Evolutionary conservation across 225 moss, liverwort and hornwort species (phyloP).

Genomic region (Sphagnum tenellum): DNA sequence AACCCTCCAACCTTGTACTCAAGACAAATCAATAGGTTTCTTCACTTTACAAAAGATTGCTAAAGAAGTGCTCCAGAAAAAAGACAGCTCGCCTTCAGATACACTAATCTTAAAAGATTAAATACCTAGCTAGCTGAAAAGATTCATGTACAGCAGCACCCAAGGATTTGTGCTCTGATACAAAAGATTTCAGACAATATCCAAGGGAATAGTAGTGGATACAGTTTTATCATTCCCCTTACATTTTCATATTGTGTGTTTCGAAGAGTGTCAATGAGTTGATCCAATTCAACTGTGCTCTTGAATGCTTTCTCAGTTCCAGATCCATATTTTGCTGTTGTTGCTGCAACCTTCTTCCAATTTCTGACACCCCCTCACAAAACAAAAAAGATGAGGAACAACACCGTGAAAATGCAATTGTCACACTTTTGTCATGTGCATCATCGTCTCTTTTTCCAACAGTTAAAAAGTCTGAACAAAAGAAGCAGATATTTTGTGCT

Average conservation of each 20-base stretch:
- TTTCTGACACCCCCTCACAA: constrained; percentile 31
- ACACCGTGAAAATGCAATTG: no score
- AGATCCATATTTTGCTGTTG: constrained; percentile 34
- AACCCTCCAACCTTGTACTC: not conserved
- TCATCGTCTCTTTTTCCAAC: not conserved
- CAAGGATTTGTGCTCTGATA: not conserved
- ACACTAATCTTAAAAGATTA: not conserved
- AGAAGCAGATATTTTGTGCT: not conserved
- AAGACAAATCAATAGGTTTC: not conserved
- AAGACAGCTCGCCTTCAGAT: no score
- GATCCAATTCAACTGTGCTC: constrained; percentile 76
- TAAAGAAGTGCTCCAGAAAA: no score
- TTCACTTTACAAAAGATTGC: no score
- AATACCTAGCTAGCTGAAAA: not conserved
- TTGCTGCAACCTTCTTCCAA: constrained; percentile 7
- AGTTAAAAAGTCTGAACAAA: not conserved
- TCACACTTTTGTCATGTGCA: not conserved
- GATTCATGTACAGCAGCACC: not conserved
- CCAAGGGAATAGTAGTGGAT: not conserved
- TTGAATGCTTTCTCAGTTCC: constrained; percentile 66
- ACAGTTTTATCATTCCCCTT: constrained; percentile 4
- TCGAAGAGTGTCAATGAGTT: constrained; percentile 71
- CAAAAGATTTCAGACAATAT: not conserved
- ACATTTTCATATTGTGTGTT: constrained; percentile 57
- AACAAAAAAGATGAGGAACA: not conserved